These are phyloP conservation scores for Spencermartinsiella europaea DNA, from an alignment of 805 yeast genomes.

Conservation along the genomic window DNA sequence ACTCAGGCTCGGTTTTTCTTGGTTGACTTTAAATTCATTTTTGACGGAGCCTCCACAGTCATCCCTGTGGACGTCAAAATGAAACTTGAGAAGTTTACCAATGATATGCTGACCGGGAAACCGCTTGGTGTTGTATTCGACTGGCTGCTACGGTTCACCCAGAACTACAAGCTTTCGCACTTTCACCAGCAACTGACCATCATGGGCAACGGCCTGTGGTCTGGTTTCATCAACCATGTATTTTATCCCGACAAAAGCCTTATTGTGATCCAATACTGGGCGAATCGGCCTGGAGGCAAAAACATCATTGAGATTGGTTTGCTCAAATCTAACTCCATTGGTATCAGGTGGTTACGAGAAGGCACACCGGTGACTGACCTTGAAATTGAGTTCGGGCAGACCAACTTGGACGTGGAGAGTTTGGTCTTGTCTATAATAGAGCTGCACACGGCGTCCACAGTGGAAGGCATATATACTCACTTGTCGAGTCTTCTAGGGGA, in stretches of 20 bases:
- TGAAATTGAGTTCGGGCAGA: conserved; percentile 31
- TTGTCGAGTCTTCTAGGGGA: neutral
- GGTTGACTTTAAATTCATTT: conserved; percentile 67
- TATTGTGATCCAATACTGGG: conserved; percentile 64
- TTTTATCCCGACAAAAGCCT: conserved; percentile 50
- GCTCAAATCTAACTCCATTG: conserved; percentile 40
- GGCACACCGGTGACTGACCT: conserved; percentile 31
- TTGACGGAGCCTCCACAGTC: conserved; percentile 35
- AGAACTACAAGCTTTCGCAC: conserved; percentile 58
- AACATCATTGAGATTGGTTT: conserved; percentile 60
- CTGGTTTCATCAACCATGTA: conserved; percentile 52
- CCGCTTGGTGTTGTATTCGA: conserved; percentile 52
- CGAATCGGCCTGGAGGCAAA: conserved; percentile 42
- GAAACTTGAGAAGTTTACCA: conserved; percentile 52
- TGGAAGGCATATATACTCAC: conserved; percentile 18
- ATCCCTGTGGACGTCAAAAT: conserved; percentile 29
- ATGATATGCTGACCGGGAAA: conserved; percentile 42
- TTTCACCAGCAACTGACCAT: conserved; percentile 53
- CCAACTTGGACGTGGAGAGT: conserved; percentile 31
- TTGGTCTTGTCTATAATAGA: conserved; percentile 37
- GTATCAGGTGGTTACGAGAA: conserved; percentile 60
- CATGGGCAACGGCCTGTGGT: conserved; percentile 51
- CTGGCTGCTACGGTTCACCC: conserved; percentile 53
- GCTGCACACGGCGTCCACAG: conserved; percentile 37
- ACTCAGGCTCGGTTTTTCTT: conserved; percentile 65